These are phyloP conservation scores for Pleurotus platypus DNA, from an alignment of 768 basidiomycete species.

Conservation along the genomic window DNA sequence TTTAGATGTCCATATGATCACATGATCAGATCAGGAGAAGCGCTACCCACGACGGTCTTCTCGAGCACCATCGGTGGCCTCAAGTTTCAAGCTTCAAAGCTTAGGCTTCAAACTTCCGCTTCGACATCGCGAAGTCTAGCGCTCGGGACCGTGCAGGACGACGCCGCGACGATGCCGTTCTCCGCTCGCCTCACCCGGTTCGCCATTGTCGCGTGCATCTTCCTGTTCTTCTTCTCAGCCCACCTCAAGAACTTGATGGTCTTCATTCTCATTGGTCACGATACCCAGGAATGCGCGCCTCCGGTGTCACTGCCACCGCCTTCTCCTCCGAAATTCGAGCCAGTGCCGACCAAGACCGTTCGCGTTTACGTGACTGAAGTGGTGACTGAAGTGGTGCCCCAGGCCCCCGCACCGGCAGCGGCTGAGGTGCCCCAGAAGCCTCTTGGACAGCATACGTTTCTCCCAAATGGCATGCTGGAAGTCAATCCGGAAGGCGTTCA, in stretches of 20 bases:
- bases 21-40: too few relatives aligned
- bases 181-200: neutral
- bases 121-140: too few relatives aligned
- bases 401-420: too few relatives aligned
- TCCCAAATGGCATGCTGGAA: conserved; percentile 28
- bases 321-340: neutral
- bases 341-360: neutral
- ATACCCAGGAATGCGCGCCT: neutral
- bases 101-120: too few relatives aligned
- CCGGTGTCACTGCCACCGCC: neutral
- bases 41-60: too few relatives aligned
- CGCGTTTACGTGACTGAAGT: neutral
- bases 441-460: conserved; percentile 8
- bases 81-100: too few relatives aligned
- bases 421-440: neutral
- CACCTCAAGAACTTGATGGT: conserved; percentile 3
- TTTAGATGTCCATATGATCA: too few relatives aligned
- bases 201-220: conserved; percentile 1
- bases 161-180: neutral
- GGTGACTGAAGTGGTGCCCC: neutral
- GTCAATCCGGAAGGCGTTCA: conserved; percentile 34
- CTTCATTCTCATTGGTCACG: neutral
- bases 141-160: too few relatives aligned
- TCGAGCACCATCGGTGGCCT: too few relatives aligned
- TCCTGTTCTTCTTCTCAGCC: conserved; percentile 1